These are phyloP conservation scores for Euclidium syriacum DNA, from an alignment of 345 rosid species.

Conservation along the genomic window DNA sequence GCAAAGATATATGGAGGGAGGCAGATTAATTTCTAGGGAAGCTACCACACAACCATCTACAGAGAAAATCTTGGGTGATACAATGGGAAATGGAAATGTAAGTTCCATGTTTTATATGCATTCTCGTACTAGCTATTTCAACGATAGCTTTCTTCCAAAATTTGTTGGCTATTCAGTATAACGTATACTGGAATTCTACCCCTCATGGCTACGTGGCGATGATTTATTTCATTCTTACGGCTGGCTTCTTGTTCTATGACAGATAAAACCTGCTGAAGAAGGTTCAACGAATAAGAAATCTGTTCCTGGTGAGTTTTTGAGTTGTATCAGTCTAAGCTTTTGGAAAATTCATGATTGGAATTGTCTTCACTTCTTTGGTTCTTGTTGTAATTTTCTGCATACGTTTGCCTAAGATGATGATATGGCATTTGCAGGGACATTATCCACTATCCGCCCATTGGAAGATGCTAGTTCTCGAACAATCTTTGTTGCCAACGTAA, in stretches of 20 bases:
- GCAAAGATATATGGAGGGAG: constrained; percentile 38
- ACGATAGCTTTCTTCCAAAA: not conserved
- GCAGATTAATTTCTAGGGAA: constrained; percentile 32
- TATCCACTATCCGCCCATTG: constrained; percentile 48
- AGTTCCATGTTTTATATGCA: constrained; percentile 29
- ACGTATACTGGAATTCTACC: not conserved
- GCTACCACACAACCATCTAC: constrained; percentile 33
- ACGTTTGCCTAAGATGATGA: constrained; percentile 10
- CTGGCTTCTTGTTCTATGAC: constrained; percentile 25
- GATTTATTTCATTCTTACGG: not conserved
- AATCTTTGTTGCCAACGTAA: constrained; percentile 87
- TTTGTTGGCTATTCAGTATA: not conserved
- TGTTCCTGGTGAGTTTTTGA: constrained; percentile 51
- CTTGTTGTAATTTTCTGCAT: not conserved
- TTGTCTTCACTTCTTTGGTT: constrained; percentile 2
- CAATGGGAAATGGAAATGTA: constrained; percentile 64
- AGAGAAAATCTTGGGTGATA: constrained; percentile 33
- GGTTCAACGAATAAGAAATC: constrained; percentile 38
- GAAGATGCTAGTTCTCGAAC: constrained; percentile 91
- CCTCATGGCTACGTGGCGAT: not conserved
- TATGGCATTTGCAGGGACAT: constrained; percentile 42
- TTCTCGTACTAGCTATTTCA: not conserved
- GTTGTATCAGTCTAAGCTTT: not conserved
- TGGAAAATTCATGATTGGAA: not conserved
- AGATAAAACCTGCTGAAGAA: constrained; percentile 49